Evolutionary conservation across 2,329 filamentous ascomycete genomes (phyloP).

Genomic region (Ceratocystis albifundus): DNA sequence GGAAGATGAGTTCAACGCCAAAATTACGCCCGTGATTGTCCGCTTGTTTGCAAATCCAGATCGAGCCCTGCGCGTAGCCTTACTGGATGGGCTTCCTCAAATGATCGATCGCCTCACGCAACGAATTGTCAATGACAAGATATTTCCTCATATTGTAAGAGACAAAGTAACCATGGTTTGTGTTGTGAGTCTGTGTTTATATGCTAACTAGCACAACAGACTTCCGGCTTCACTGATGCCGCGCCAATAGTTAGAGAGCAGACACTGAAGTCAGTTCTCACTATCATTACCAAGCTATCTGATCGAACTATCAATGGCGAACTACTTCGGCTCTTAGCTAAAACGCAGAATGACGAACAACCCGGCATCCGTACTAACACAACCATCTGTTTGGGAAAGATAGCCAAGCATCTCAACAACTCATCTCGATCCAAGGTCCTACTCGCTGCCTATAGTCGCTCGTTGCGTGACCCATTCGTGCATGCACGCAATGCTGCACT

Average conservation of each 20-base stretch:
- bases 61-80: conserved; percentile 77
- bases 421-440: conserved; percentile 79
- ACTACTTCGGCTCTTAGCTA: conserved; percentile 77
- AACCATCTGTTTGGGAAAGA: conserved; percentile 93
- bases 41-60: conserved; percentile 85
- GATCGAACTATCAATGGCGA: conserved; percentile 92
- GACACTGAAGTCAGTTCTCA: conserved; percentile 85
- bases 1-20: conserved; percentile 77
- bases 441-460: conserved; percentile 80
- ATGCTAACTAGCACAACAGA: conserved; percentile 35
- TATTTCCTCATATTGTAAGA: conserved; percentile 80
- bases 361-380: conserved; percentile 96
- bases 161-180: neutral
- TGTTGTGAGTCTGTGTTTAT: neutral
- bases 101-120: conserved; percentile 88
- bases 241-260: conserved; percentile 89
- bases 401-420: conserved; percentile 74
- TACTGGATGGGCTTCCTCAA: conserved; percentile 74
- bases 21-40: conserved; percentile 75
- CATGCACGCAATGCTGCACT: conserved; percentile 85
- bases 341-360: conserved; percentile 94
- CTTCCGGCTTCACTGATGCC: conserved; percentile 87
- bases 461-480: conserved; percentile 84
- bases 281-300: conserved; percentile 76
- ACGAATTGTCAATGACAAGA: conserved; percentile 87